A percentile compares a stretch with the other conserved stretches of the same genome.
These are phyloP conservation scores for Venturia oleaginea DNA, from an alignment of 2,329 filamentous ascomycete species.

Conservation along the genomic window DNA sequence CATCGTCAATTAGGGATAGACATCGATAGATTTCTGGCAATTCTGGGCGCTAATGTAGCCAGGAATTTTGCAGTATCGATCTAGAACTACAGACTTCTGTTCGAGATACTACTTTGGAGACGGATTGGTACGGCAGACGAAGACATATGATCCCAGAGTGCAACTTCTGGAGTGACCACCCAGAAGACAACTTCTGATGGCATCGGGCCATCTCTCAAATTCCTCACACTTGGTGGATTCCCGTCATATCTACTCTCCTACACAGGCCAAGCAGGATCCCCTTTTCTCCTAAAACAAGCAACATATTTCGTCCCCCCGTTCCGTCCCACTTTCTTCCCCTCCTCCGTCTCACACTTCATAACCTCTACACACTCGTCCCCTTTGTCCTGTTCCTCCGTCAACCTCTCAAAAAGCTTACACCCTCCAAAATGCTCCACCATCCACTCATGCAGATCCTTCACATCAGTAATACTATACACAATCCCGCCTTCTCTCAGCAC, in stretches of 20 bases:
- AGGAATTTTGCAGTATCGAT: background rate
- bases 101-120: too few species aligned
- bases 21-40: too few species aligned
- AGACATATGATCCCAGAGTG: too few species aligned
- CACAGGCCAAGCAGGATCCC: conserved; percentile 66
- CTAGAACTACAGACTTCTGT: background rate
- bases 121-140: too few species aligned
- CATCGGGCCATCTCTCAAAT: too few species aligned
- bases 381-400: conserved; percentile 57
- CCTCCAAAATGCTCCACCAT: conserved; percentile 79
- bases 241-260: background rate
- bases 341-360: conserved; percentile 82
- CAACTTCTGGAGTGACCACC: too few species aligned
- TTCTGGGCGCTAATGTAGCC: background rate
- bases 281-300: conserved; percentile 71
- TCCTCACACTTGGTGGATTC: too few species aligned
- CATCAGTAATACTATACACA: conserved; percentile 94
- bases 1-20: too few species aligned
- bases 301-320: conserved; percentile 89
- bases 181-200: too few species aligned
- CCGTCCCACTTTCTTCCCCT: conserved; percentile 90
- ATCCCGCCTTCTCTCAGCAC: conserved; percentile 74
- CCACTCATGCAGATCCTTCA: conserved; percentile 88
- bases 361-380: conserved; percentile 61
- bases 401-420: conserved; percentile 69